phyloP scores from a whole-genome alignment of 352 stramenopile species.

The Phytophthora aleatoria region DNA sequence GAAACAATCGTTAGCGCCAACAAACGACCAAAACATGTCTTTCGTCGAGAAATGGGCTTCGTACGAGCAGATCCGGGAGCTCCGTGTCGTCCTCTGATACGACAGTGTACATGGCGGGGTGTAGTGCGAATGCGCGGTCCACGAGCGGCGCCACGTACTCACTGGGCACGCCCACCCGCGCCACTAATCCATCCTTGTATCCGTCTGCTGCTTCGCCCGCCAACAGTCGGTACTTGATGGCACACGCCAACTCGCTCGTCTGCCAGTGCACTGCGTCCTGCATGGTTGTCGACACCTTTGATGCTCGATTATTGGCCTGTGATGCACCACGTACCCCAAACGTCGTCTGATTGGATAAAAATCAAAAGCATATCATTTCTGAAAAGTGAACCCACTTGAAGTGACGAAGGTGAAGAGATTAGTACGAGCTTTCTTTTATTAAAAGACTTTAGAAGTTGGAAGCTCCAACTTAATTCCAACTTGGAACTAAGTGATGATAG shows the following conservation, averaged over 20 bases:
- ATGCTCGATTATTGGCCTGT: not conserved
- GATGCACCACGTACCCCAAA: constrained; percentile 4
- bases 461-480: too few relatives aligned
- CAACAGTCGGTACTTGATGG: constrained; percentile 44
- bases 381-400: constrained; percentile 19
- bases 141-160: constrained; percentile 52
- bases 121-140: constrained; percentile 46
- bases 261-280: constrained; percentile 40
- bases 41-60: constrained; percentile 2
- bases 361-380: not conserved
- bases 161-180: constrained; percentile 43
- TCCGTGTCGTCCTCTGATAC: constrained; percentile 21
- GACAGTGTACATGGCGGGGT: constrained; percentile 52
- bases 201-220: constrained; percentile 25
- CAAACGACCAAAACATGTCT: constrained; percentile 10
- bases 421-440: too few relatives aligned
- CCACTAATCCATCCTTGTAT: constrained; percentile 41
- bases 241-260: constrained; percentile 42
- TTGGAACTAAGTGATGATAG: too few relatives aligned
- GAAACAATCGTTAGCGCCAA: constrained; percentile 13
- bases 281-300: constrained; percentile 4
- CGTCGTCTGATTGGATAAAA: constrained; percentile 21
- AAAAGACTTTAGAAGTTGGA: too few relatives aligned
- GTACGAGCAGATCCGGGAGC: constrained; percentile 46
- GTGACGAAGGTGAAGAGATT: not conserved